Base-by-base conservation (phyloP, 1,284 basidiomycete genomes). In the Papiliotrema laurentii region DNA sequence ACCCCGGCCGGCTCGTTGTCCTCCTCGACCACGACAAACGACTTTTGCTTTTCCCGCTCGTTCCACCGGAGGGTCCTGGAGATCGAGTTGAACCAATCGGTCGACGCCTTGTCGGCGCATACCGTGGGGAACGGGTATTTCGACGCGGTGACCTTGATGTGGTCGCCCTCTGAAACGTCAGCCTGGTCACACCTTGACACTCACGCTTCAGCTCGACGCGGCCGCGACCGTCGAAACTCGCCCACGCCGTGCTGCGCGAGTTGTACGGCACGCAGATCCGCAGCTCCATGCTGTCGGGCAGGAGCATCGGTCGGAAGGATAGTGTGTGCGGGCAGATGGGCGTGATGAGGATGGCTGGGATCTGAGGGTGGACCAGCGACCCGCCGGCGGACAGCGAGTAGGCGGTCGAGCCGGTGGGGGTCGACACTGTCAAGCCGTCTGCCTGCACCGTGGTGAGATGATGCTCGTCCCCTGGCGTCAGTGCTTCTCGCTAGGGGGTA, bases 381-480 rank as follows among this genome's bases (percentile, higher is more conserved):
- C 96, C 96, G 43, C 96, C 96, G 2, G 96, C 96, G 19, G 96
- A 98, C 26, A 98, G 79, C 83, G 92, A 97, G 73, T 99, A 99
- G 3, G 96, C 96, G 2, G 96, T 99, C 0, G 94, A 97, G 9
- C 94, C 94, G 0, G 94, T 98, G 1, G 94, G 94, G 0, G 94
- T 99, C 2, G 96, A 88, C 14, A 98, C 87, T 27, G 89, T 93
- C 24, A 99, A 77, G 2, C 96, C 96, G 67, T 99, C 96, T 0
- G 94, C 96, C 75, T 98, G 96, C 1, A 97, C 96, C 0, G 96
- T 99, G 0, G 96, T 99, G 81, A 99, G 85, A 76, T 98, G 96
- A 71, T 97, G 90, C 61, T 99, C 94, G 66, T 99, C 96, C 53
- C 91, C 92, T 96, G 54, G 38, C 14, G 35, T 48, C 47, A 53